Evolutionary conservation across 345 rosid genomes (phyloP), one percentile per base, ranked within the genome.

Genomic region (Toxicodendron radicans): DNA sequence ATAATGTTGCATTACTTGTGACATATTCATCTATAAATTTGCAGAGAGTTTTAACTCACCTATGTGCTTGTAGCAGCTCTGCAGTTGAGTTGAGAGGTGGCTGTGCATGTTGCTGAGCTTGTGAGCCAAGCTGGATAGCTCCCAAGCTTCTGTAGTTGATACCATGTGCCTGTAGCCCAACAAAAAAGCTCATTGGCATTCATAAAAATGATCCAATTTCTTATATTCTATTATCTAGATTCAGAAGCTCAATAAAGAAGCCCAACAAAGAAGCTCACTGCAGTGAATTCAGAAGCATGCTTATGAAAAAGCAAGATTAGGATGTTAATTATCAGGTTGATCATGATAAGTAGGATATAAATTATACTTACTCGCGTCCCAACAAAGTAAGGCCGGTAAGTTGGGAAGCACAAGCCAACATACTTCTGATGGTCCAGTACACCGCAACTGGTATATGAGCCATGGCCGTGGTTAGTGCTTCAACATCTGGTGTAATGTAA

Each of bases 361-460:
- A 62, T 41, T 17, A 41, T 30, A 66, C 88, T 11, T 84, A 92
- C 97, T 92, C 94, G 62, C 78, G 85, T 59, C 86, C 87, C 71
- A 85, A 77, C 57, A 88, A 82, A 69, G 87, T 81, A 33, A 85
- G 85, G 58, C 87, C 80, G 18, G 79, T 80, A 80, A 94, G 86
- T 82, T 88, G 92, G 38, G 91, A 43, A 5, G 90, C 83, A 72
- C 94, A 90, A 30, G 88, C 90, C 76, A 90, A 75, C 12, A 87
- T 85, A 65, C 93, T 76, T 76, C 94, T 84, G 70, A 90, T 84
- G 57, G 93, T 89, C 98, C 96, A 92, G 75, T 92, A 90, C 58
- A 94, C 95, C 11, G 97, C 90, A 30, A 84, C 73, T 12, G 98
- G 96, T 48, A 92, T 73, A 54, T 84, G 89, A 17, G 84, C 23